Evolutionary conservation across 2,329 filamentous ascomycete species (phyloP), one percentile per base, ranked within the genome.

Genomic region (Cladosporium cucumerinum): DNA sequence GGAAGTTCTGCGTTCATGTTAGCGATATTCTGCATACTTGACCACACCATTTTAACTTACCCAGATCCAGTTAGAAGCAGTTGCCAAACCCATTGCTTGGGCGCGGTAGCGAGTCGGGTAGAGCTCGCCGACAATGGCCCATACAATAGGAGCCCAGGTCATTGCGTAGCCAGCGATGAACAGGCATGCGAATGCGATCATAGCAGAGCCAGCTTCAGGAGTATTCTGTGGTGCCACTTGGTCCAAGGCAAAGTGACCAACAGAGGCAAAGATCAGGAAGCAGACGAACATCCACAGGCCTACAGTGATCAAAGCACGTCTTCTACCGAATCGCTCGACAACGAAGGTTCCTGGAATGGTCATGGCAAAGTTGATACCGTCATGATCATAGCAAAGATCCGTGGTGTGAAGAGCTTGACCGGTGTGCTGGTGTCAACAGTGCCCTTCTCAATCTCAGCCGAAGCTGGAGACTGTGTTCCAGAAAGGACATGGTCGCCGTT

Each of bases 71-170:
- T 89, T 89, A 69, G 82, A 83, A 0, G 85, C 82, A 0, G 86
- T 89, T 0, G 85, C 82, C 1, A 88, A 74, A 1, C 85, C 85
- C 83, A 87, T 87, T 10, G 69, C 69, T 49, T 83, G 83, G 2
- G 85, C 85, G 43, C 86, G 81, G 66, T 70, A 70, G 36, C 66
- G 61, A 18, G 66, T 61, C 2, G 63, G 65, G 69, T 66, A 70
- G 59, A 90, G 83, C 72, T 89, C 86, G 5, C 86, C 85, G 55
- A 87, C 84, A 26, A 89, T 82, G 62, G 69, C 86, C 90, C 89
- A 93, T 61, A 90, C 85, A 58, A 87, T 84, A 0, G 88, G 88
- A 25, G 87, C 88, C 88, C 88, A 90, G 1, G 87, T 89, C 1
- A 85, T 88, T 4, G 87, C 87, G 66, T 87, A 90, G 1, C 82